Evolutionary conservation across 2,329 filamentous ascomycete species (phyloP).

Genomic region (Anthostomella pinea): DNA sequence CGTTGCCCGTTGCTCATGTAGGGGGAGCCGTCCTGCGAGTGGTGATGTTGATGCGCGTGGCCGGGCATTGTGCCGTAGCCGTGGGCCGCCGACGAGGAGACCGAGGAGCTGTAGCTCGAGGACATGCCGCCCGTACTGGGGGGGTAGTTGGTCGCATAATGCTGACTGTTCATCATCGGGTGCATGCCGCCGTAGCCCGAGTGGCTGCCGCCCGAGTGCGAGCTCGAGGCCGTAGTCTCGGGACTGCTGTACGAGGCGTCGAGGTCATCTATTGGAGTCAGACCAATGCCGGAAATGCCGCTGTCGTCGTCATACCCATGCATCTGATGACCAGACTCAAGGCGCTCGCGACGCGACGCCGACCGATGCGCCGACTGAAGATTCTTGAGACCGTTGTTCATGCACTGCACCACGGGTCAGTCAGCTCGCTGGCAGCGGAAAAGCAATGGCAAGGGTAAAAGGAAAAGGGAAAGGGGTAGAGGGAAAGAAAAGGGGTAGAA

Average conservation of each 20-base stretch:
- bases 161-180: slow-evolving; percentile 21
- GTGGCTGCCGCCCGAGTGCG: slow-evolving; percentile 38
- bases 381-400: slow-evolving; percentile 81
- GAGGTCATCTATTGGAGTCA: slow-evolving; percentile 58
- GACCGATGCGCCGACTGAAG: slow-evolving; percentile 68
- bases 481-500: neutral
- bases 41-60: slow-evolving; percentile 28
- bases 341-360: slow-evolving; percentile 62
- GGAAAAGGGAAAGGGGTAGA: neutral
- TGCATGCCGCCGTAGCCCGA: slow-evolving; percentile 31
- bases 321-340: slow-evolving; percentile 45
- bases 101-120: slow-evolving; percentile 51
- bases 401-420: slow-evolving; percentile 60
- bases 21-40: slow-evolving; percentile 42
- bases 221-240: slow-evolving; percentile 45
- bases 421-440: too few relatives aligned
- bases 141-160: slow-evolving; percentile 9
- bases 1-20: slow-evolving; percentile 47
- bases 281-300: slow-evolving; percentile 61
- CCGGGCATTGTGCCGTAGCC: slow-evolving; percentile 33
- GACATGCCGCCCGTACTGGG: slow-evolving; percentile 22
- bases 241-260: slow-evolving; percentile 57
- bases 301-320: slow-evolving; percentile 66
- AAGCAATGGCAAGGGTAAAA: neutral
- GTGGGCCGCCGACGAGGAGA: slow-evolving; percentile 46